phyloP scores from a whole-genome alignment of 2,329 filamentous ascomycete genomes.

The Fusarium sp. region DNA sequence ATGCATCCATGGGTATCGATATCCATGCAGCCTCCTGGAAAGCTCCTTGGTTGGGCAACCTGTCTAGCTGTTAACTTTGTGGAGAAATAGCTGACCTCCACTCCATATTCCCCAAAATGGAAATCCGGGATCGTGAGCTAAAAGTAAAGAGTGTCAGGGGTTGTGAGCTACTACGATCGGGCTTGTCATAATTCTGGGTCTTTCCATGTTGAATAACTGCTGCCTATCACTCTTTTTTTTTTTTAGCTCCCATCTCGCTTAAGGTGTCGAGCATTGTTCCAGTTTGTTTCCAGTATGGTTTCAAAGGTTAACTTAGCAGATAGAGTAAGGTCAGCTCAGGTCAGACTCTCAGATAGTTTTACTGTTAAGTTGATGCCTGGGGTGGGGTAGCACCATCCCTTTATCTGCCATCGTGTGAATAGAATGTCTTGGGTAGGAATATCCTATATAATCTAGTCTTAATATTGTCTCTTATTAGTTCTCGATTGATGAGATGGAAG shows the following conservation, averaged over 20 bases:
- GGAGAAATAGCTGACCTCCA: constrained; percentile 31
- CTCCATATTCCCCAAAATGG: constrained; percentile 23
- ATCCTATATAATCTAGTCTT: too few species aligned
- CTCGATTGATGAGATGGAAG: constrained; percentile 5
- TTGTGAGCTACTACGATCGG: constrained; percentile 16
- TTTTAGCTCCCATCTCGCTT: constrained; percentile 6
- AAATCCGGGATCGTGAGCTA: constrained; percentile 26
- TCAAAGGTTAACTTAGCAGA: neutral
- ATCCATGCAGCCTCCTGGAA: constrained; percentile 17
- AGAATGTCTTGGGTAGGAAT: too few species aligned
- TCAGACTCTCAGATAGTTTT: neutral
- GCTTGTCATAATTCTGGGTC: neutral
- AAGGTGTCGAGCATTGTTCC: neutral
- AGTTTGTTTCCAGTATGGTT: constrained; percentile 8
- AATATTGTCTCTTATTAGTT: too few species aligned
- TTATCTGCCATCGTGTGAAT: neutral
- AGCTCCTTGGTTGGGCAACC: too few species aligned
- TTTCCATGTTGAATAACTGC: constrained; percentile 7
- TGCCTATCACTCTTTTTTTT: constrained; percentile 20
- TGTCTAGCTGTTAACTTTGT: constrained; percentile 14
- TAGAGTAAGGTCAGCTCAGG: neutral
- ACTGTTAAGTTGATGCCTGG: constrained; percentile 31
- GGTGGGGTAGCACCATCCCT: constrained; percentile 26
- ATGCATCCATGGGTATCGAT: constrained; percentile 5
- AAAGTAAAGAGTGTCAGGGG: constrained; percentile 11